Evolutionary conservation across 495 filamentous ascomycete genomes (phyloP).

Genomic region (Daldinia concentrica): DNA sequence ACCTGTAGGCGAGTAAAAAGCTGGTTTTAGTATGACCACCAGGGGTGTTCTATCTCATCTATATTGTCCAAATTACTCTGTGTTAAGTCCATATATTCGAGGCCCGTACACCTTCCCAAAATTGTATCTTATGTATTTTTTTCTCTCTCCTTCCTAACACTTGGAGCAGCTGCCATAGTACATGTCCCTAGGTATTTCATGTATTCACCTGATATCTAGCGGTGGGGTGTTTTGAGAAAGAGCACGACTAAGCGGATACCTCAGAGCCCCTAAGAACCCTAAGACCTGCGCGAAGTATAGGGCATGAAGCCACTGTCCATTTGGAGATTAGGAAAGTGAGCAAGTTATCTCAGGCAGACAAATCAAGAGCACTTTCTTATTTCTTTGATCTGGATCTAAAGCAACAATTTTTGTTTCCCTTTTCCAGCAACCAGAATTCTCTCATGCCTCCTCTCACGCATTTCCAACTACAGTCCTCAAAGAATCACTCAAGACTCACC

Average conservation of each 20-base stretch:
- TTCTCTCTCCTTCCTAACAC: neutral
- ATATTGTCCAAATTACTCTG: neutral
- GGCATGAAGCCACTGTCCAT: neutral
- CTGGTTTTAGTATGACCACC: neutral
- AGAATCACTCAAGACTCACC: too few species aligned
- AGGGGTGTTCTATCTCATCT: neutral
- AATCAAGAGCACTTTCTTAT: neutral
- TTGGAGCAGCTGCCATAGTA: neutral
- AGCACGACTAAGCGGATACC: neutral
- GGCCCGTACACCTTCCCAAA: neutral
- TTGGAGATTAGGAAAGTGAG: neutral
- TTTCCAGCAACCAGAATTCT: neutral
- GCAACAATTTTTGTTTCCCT: neutral
- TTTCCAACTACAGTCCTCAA: too few species aligned
- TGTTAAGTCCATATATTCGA: neutral
- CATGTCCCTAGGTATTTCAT: neutral
- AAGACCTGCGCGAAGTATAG: neutral
- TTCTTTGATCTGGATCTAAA: neutral
- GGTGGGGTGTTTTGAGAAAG: neutral
- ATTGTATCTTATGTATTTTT: neutral
- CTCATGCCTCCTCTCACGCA: too few species aligned
- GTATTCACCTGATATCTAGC: neutral
- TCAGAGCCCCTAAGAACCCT: neutral
- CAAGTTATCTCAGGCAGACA: neutral
- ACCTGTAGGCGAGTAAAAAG: neutral